Conservation (phyloP, 345 rosid genomes). For the Linum usitatissimum region DNA sequence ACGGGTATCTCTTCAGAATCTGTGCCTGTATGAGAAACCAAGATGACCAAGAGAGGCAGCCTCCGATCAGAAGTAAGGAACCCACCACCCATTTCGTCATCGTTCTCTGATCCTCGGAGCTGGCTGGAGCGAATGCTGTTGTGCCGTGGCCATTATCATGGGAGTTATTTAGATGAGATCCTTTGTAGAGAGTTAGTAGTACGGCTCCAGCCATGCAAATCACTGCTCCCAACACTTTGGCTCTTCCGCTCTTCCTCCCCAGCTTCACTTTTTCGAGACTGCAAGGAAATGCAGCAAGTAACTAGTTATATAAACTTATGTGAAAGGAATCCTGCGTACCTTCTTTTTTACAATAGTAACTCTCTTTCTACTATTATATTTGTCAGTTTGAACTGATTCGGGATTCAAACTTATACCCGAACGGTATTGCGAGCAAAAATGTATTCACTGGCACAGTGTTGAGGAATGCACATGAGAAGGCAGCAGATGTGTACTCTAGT, state of each 20-base stretch:
- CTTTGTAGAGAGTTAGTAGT: constrained; percentile 14
- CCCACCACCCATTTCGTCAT: constrained; percentile 15
- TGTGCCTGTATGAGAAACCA: constrained; percentile 23
- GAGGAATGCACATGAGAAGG: constrained; percentile 22
- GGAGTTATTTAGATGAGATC: constrained; percentile 11
- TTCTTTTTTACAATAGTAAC: no score
- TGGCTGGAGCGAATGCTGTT: neutral
- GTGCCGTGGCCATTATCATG: no score
- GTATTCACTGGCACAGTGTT: constrained; percentile 24
- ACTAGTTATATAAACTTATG: neutral
- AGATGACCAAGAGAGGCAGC: constrained; percentile 17
- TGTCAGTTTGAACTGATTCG: no score
- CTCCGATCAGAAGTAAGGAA: constrained; percentile 16
- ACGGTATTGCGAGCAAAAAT: constrained; percentile 14
- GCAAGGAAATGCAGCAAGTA: neutral
- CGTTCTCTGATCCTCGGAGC: neutral
- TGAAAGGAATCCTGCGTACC: no score
- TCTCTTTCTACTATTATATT: no score
- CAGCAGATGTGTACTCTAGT: constrained; percentile 17
- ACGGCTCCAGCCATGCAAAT: constrained; percentile 20
- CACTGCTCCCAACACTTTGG: constrained; percentile 17
- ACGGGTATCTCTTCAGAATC: constrained; percentile 15
- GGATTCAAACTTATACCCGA: constrained; percentile 12
- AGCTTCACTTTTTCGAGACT: constrained; percentile 16
- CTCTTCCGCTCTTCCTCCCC: constrained; percentile 16